Conservation (phyloP, 768 basidiomycete species). For the Steccherinum ochraceum region DNA sequence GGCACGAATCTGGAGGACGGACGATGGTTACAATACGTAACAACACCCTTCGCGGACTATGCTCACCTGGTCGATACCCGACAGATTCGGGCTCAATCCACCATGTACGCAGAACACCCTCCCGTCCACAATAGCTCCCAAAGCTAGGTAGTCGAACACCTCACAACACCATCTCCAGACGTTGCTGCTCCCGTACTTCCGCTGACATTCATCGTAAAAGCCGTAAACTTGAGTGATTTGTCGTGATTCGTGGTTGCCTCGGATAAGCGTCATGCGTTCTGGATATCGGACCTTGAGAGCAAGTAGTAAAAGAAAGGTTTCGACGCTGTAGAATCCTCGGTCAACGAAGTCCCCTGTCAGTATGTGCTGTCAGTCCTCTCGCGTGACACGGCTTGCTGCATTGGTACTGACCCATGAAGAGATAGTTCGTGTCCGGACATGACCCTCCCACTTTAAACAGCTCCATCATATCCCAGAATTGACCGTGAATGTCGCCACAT, state of each 20-base stretch:
- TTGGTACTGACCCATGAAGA: slow-evolving; percentile 78
- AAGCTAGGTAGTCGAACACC: slow-evolving; percentile 93
- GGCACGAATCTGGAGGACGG: slow-evolving; percentile 65
- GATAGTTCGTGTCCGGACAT: slow-evolving; percentile 91
- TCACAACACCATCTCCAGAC: slow-evolving; percentile 99
- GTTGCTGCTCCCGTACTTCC: slow-evolving; percentile 90
- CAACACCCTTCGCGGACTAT: slow-evolving; percentile 14
- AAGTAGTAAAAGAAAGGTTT: slow-evolving; percentile 90
- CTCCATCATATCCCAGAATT: slow-evolving; percentile 96
- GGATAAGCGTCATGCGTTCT: slow-evolving; percentile 92
- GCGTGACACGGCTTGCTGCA: no score
- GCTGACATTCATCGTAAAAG: slow-evolving; percentile 86
- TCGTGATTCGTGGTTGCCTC: slow-evolving; percentile 96
- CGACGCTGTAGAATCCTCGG: slow-evolving; percentile 94
- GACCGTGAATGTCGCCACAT: slow-evolving; percentile 95
- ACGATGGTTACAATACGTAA: background rate
- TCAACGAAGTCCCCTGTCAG: slow-evolving; percentile 98
- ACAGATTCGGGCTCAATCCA: slow-evolving; percentile 85
- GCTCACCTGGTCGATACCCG: slow-evolving; percentile 81
- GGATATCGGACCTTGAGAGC: slow-evolving; percentile 97
- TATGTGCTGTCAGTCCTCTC: no score
- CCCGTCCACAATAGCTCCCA: slow-evolving; percentile 96
- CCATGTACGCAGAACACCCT: slow-evolving; percentile 97
- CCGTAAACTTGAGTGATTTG: slow-evolving; percentile 95
- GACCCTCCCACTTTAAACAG: slow-evolving; percentile 89